These are phyloP conservation scores for Aspergillus tanneri DNA, from an alignment of 2,329 filamentous ascomycete genomes.

Conservation along the genomic window DNA sequence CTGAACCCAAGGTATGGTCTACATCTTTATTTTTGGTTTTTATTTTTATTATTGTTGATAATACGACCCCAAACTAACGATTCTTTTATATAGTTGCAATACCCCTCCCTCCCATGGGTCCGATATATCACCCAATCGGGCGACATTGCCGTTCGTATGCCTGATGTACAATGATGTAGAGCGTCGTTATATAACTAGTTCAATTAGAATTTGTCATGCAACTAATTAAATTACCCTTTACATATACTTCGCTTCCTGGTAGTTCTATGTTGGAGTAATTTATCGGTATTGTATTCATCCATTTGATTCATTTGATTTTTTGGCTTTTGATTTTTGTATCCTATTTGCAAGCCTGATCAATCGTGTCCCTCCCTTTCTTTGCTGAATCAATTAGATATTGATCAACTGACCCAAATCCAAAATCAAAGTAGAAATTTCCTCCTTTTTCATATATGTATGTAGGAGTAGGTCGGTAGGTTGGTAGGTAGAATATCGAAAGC, in stretches of 20 bases:
- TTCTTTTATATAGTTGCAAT: constrained; percentile 72
- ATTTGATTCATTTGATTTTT: too few relatives aligned
- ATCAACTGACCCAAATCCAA: too few relatives aligned
- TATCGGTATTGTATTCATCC: too few relatives aligned
- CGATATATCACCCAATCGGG: constrained; percentile 98
- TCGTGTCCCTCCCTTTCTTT: too few relatives aligned
- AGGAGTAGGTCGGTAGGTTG: not conserved
- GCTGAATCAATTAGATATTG: constrained; percentile 13
- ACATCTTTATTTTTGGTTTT: not conserved
- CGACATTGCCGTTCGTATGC: constrained; percentile 90
- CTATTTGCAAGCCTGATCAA: too few relatives aligned
- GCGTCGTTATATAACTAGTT: constrained; percentile 16
- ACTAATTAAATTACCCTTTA: too few relatives aligned
- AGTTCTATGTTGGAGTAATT: too few relatives aligned
- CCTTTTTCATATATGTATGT: not conserved
- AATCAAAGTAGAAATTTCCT: too few relatives aligned
- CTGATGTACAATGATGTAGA: constrained; percentile 71
- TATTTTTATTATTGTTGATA: not conserved
- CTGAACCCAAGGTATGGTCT: constrained; percentile 94
- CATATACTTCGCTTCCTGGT: too few relatives aligned
- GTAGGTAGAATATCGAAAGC: not conserved
- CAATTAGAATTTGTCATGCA: constrained; percentile 12
- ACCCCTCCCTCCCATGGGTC: constrained; percentile 95
- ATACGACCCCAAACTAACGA: constrained; percentile 7
- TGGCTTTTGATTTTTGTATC: too few relatives aligned